Evolutionary conservation across 805 yeast species (phyloP).

Genomic region (Wickerhamomyces xylosicus): DNA sequence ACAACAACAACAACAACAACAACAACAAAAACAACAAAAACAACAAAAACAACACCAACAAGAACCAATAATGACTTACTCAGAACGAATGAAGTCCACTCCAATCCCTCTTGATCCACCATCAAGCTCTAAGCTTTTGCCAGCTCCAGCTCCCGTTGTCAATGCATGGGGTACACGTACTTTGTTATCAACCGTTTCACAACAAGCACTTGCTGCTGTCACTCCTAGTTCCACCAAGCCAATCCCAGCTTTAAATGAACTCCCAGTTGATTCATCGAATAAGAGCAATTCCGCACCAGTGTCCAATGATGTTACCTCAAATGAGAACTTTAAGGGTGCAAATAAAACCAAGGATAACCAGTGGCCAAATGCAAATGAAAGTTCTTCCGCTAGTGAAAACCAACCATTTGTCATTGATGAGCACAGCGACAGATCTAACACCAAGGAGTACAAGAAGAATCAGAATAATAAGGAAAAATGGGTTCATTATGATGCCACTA

Average conservation of each 20-base stretch:
- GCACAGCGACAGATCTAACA: too few relatives aligned
- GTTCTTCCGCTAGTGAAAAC: too few relatives aligned
- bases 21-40: too few relatives aligned
- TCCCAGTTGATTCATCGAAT: neutral
- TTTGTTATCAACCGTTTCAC: slow-evolving; percentile 1
- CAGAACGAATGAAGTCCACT: neutral
- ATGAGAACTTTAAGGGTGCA: slow-evolving; percentile 1
- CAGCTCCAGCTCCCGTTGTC: slow-evolving; percentile 19
- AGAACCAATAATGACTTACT: neutral
- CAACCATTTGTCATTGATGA: too few relatives aligned
- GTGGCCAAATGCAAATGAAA: too few relatives aligned
- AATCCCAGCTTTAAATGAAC: neutral
- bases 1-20: too few relatives aligned
- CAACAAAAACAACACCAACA: too few relatives aligned
- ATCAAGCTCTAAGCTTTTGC: slow-evolving; percentile 15
- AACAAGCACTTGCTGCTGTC: too few relatives aligned
- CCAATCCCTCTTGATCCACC: slow-evolving; percentile 4
- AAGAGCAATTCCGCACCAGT: neutral
- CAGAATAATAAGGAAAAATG: slow-evolving; percentile 41
- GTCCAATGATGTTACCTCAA: slow-evolving; percentile 1
- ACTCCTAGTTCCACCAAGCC: too few relatives aligned
- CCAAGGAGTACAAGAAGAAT: neutral
- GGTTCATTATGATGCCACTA: slow-evolving; percentile 54
- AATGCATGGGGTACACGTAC: slow-evolving; percentile 17
- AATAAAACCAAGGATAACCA: neutral